These are phyloP conservation scores for Meyerozyma smithsonii DNA, from an alignment of 1,139 yeast species.

Conservation along the genomic window DNA sequence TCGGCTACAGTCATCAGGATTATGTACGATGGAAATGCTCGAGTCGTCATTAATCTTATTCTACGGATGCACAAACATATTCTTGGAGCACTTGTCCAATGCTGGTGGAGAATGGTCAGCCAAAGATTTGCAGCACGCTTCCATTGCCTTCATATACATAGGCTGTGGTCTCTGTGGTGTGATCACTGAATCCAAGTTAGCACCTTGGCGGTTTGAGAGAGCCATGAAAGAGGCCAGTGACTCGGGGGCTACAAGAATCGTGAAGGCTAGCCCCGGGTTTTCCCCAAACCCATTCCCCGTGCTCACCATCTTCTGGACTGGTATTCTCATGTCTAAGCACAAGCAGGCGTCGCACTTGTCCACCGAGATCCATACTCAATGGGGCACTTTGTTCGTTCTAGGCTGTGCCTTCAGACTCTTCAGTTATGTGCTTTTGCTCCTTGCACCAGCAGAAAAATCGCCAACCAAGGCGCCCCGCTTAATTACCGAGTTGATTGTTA, in stretches of 20 bases:
- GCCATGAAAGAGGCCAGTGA: conserved; percentile 19
- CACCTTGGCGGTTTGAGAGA: conserved; percentile 42
- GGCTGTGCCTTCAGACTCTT: conserved; percentile 74
- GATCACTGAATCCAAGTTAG: conserved; percentile 59
- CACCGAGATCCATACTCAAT: conserved; percentile 78
- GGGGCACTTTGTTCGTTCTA: conserved; percentile 80
- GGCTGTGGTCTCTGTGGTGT: conserved; percentile 94
- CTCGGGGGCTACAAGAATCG: conserved; percentile 16
- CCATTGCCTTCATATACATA: conserved; percentile 90
- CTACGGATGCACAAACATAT: conserved; percentile 84
- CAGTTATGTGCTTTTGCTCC: conserved; percentile 58
- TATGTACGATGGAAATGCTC: conserved; percentile 77
- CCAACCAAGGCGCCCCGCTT: conserved; percentile 52
- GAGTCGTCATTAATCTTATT: conserved; percentile 77
- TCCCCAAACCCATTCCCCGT: conserved; percentile 93
- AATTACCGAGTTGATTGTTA: conserved; percentile 72
- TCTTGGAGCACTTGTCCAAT: conserved; percentile 72
- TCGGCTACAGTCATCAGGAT: conserved; percentile 47
- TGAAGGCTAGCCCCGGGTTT: conserved; percentile 62
- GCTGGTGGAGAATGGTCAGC: conserved; percentile 87
- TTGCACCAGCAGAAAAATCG: conserved; percentile 39
- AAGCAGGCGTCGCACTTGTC: conserved; percentile 76
- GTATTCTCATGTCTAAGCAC: conserved; percentile 93
- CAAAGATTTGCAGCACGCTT: conserved; percentile 90
- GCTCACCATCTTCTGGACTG: conserved; percentile 93